Evolutionary conservation across 1,139 yeast genomes (phyloP).

Genomic region (Lodderomyces metapsilosis): DNA sequence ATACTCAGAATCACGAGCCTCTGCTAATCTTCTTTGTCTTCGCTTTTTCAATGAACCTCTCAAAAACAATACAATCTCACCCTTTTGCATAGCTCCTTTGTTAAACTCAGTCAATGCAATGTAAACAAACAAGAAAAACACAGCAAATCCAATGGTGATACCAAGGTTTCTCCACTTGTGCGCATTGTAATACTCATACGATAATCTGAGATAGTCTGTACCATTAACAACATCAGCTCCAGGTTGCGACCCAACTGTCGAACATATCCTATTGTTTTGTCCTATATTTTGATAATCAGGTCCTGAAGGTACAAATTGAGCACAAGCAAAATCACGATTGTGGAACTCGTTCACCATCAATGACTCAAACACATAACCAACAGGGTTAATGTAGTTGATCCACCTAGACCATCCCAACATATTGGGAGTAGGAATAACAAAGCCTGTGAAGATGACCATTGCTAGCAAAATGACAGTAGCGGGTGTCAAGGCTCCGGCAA

Average conservation of each 20-base stretch:
- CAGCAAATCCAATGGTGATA: slow-evolving; percentile 54
- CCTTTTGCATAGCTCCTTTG: slow-evolving; percentile 78
- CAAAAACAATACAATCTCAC: slow-evolving; percentile 69
- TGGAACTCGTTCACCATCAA: slow-evolving; percentile 57
- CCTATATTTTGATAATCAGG: slow-evolving; percentile 26
- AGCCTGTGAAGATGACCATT: slow-evolving; percentile 57
- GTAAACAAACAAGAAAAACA: slow-evolving; percentile 56
- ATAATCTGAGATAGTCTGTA: slow-evolving; percentile 47
- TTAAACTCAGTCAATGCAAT: slow-evolving; percentile 60
- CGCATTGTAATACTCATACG: slow-evolving; percentile 48
- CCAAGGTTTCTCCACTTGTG: slow-evolving; percentile 90
- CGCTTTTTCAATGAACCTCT: slow-evolving; percentile 14
- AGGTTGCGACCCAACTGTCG: slow-evolving; percentile 59
- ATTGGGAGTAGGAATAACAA: slow-evolving; percentile 52
- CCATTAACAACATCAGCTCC: slow-evolving; percentile 61
- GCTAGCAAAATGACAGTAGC: slow-evolving; percentile 55
- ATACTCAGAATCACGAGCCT: slow-evolving; percentile 8
- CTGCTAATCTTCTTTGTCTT: slow-evolving; percentile 1
- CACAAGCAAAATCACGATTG: slow-evolving; percentile 48
- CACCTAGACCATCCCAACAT: slow-evolving; percentile 67
- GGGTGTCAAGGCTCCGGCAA: slow-evolving; percentile 58
- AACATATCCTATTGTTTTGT: slow-evolving; percentile 48
- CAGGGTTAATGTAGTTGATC: slow-evolving; percentile 58
- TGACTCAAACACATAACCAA: slow-evolving; percentile 55
- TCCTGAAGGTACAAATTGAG: slow-evolving; percentile 49